Evolutionary conservation across 805 yeast species (phyloP).

Genomic region (Metahyphopichia silvanorum): DNA sequence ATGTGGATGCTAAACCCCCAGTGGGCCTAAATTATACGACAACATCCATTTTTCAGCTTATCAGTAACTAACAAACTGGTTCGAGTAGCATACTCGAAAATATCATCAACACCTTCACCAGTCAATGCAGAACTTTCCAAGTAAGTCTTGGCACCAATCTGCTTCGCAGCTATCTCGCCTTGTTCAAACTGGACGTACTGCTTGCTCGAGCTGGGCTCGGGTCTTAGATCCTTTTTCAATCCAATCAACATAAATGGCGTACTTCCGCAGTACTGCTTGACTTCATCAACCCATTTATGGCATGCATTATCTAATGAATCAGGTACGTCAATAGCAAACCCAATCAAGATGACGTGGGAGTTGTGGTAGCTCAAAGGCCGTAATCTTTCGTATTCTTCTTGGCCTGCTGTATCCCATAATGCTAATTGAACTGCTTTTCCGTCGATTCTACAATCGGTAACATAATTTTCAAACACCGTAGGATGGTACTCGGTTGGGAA

Average conservation of each 20-base stretch:
- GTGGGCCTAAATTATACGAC: conserved; percentile 28
- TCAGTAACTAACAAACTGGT: conserved; percentile 56
- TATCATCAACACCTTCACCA: conserved; percentile 94
- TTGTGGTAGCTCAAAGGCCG: conserved; percentile 85
- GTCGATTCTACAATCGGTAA: conserved; percentile 90
- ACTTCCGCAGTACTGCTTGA: conserved; percentile 71
- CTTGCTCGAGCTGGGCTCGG: conserved; percentile 31
- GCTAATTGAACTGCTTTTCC: conserved; percentile 88
- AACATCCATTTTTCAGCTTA: conserved; percentile 27
- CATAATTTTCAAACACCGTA: conserved; percentile 91
- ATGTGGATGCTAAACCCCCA: no score
- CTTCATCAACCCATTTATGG: conserved; percentile 86
- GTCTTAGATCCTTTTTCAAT: conserved; percentile 75
- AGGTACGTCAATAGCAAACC: conserved; percentile 80
- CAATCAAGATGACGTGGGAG: conserved; percentile 82
- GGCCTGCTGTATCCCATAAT: conserved; percentile 96
- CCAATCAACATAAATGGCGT: conserved; percentile 81
- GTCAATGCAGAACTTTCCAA: conserved; percentile 89
- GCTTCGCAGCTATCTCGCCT: conserved; percentile 69
- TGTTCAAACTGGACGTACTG: conserved; percentile 51
- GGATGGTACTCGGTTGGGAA: conserved; percentile 93
- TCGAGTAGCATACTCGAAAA: conserved; percentile 87
- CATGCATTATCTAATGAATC: conserved; percentile 83
- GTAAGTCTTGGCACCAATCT: conserved; percentile 79
- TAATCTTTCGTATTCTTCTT: conserved; percentile 88